Evolutionary conservation across 2,329 filamentous ascomycete species (phyloP), one percentile per base, ranked within the genome.

Genomic region (Parascedosporium putredinis): DNA sequence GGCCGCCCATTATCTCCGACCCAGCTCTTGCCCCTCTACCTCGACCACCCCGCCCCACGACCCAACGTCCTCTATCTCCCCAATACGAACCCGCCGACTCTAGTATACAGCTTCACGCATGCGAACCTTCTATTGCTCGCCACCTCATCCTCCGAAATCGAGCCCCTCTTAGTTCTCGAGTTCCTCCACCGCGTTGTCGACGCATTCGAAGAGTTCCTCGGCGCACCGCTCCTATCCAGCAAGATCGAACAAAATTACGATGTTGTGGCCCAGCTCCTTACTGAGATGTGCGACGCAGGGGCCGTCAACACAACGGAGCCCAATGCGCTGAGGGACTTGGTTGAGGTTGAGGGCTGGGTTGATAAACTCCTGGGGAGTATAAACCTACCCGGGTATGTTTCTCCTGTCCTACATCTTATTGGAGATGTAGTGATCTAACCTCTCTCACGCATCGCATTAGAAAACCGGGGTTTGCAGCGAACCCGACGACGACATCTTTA

Each of bases 231-330:
- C 45, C 72, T 96, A 51, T 84, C 89, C 18, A 79, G 78, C 62
- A 95, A 93, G 71, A 84, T 98, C 55, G 89, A 96, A 66, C 78
- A 74, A 57, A 89, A 81, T 66, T 97, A 97, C 67, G 88, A 97
- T 78, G 84, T 97, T 24, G 86, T 94, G 29, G 90, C 90, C 16
- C 93, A 98, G 68, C 71, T 98, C 23, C 74, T 97, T 52, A 88
- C 83, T 54, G 93, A 98, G 68, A 95, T 98, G 86, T 96, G 93
- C 64, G 93, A 98, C 72, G 88, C 83, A 36, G 93, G 93, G 14
- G 78, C 83, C n/a, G 77, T 96, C 31, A 86, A 79, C 60, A 95
- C 88, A 51, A 96, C 91, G 1, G 93, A 98, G 65, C 86, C 87
- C 8, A 97, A 98, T 71, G 88, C 90, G 18, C 69, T 98, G 60